Evolutionary conservation across 352 stramenopile species (phyloP), one percentile per base, ranked within the genome.

Genomic region (Aphanomyces euteiches): DNA sequence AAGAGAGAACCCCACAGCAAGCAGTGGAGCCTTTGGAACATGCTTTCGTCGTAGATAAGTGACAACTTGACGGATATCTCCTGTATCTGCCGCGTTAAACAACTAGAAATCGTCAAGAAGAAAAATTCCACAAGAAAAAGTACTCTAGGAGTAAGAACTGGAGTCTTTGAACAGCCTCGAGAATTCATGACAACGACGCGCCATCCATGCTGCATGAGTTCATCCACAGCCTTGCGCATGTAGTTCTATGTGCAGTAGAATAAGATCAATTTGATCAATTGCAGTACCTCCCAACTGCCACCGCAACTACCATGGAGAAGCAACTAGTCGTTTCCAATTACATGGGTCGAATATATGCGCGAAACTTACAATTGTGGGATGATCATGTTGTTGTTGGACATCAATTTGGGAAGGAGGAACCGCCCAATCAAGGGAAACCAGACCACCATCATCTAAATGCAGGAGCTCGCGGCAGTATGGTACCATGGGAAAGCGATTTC

Each of bases 381-480:
- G 43, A 38, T 15, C 47, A 59, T 7, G 78, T 36, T 37, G 37
- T 7, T 10, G 50, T 12, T 19, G 15, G 13, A 58, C 50, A 19
- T 58, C 15, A 13, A 74, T 50, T 0, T 45, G 43, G 10, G 45
- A 48, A 4, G 79, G 50, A 19, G 79, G 75, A 5, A 89, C 73
- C 21, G 82, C 85, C 85, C 85, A 93, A 75, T 93, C 85, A 36
- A 93, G 71, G 2, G 85, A 90, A 13, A 89, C 76, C n/a, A 90
- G 73, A 13, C 85, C 85, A 36, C 84, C 82, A 68, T 92, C 82
- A 15, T 77, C 77, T 74, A 89, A 77, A 36, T 86, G 75, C 3
- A 92, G 67, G 5, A 82, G 67, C 70, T 92, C 77, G n/a, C 84
- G 81, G 64, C 83, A 66, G 74, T 92, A 92, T 4, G 57, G 13